Evolutionary conservation across 176 grass and related monocot genomes (phyloP).

Genomic region (Tillandsia leiboldiana): DNA sequence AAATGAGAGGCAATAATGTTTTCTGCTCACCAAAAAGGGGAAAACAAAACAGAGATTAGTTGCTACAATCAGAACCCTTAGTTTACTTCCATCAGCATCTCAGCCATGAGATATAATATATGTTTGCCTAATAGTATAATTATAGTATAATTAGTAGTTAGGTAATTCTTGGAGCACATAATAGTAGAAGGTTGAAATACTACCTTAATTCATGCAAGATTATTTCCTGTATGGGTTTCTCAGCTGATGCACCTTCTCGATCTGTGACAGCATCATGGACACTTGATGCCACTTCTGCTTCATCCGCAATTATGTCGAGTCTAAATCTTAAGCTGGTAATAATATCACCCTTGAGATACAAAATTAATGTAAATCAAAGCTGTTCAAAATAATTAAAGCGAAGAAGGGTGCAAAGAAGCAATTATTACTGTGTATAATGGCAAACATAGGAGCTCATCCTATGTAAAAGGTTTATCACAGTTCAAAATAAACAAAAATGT

Average conservation of each 20-base stretch:
- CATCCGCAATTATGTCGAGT: conserved; percentile 70
- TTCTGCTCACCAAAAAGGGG: conserved; percentile 38
- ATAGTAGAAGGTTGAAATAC: not conserved
- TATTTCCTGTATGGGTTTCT: conserved; percentile 40
- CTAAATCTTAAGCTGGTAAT: conserved; percentile 62
- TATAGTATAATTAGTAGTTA: not conserved
- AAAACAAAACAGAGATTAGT: not conserved
- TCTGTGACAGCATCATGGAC: not conserved
- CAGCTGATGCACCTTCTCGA: conserved; percentile 25
- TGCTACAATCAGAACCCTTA: not conserved
- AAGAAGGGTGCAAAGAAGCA: conserved; percentile 7
- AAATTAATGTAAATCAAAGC: not conserved
- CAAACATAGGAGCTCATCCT: too few relatives aligned
- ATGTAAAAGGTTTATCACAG: too few relatives aligned
- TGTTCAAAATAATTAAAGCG: not conserved
- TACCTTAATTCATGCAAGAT: conserved; percentile 69
- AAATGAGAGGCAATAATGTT: conserved; percentile 48
- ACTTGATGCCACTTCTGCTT: conserved; percentile 44
- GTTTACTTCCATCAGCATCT: not conserved
- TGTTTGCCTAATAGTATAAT: not conserved
- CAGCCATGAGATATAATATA: not conserved
- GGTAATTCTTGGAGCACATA: not conserved
- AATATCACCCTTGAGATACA: conserved; percentile 48
- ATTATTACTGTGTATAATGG: not conserved
- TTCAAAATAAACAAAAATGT: too few relatives aligned